Conservation (phyloP, 2,329 filamentous ascomycete species). For the Sporothrix mexicana region DNA sequence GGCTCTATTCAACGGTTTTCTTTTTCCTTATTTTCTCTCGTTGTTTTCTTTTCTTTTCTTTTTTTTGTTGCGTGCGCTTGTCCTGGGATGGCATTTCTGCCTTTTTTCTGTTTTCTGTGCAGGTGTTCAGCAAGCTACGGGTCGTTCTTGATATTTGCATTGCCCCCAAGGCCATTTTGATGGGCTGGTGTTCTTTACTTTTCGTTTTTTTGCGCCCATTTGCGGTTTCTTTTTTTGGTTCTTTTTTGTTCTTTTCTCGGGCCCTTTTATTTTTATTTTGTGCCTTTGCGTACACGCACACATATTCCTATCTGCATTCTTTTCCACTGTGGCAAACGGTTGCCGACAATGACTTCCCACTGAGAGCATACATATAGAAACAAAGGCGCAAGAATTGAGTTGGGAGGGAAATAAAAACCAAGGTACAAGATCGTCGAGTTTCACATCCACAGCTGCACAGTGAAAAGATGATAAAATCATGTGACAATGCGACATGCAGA, state of each 20-base stretch:
- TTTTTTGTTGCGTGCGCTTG: neutral
- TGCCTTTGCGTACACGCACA: neutral
- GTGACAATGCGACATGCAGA: no score
- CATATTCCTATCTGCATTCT: neutral
- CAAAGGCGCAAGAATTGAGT: neutral
- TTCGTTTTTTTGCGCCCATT: neutral
- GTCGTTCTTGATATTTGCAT: neutral
- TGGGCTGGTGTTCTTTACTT: conserved; percentile 10
- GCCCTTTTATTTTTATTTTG: neutral
- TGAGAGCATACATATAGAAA: neutral
- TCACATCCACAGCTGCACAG: no score
- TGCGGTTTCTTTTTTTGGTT: neutral
- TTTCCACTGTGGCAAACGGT: neutral
- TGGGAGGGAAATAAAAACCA: no score
- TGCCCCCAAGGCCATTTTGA: neutral
- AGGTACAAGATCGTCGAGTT: no score
- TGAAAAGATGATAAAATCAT: no score
- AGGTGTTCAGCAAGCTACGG: conserved; percentile 3
- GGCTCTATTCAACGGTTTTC: no score
- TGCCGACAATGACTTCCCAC: neutral
- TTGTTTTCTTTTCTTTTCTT: neutral
- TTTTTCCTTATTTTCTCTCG: neutral
- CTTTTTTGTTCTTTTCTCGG: neutral
- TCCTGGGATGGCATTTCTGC: neutral
- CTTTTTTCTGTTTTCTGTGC: conserved; percentile 7